A percentile compares a stretch with the other conserved stretches of the same genome.
These are phyloP conservation scores for Copromyces sp. DNA, from an alignment of 495 filamentous ascomycete species.

Conservation along the genomic window DNA sequence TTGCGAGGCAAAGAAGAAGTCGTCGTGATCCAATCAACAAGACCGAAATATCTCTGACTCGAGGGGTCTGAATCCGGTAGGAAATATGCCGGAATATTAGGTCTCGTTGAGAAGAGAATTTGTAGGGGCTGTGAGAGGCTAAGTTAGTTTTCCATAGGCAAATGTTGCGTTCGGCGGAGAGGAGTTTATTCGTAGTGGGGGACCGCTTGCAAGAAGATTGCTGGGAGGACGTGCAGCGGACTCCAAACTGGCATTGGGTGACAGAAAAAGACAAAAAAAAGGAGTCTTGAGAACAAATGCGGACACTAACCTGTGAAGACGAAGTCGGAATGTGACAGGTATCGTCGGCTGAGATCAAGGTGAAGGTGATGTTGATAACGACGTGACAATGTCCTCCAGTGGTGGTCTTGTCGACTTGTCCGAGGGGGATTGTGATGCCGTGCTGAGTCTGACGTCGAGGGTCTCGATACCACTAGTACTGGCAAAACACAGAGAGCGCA, in stretches of 20 bases:
- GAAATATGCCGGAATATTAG: not conserved
- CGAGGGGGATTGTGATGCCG: not conserved
- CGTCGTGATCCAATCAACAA: not conserved
- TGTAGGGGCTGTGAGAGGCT: not conserved
- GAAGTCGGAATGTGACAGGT: slow-evolving; percentile 10
- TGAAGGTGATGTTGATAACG: not conserved
- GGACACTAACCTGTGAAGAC: slow-evolving; percentile 18
- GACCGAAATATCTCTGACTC: not conserved
- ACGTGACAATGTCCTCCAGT: slow-evolving; percentile 6
- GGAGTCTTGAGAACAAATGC: not conserved
- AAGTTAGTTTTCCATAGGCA: not conserved
- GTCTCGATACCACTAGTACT: not conserved
- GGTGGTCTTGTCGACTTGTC: not conserved
- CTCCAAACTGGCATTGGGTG: slow-evolving; percentile 1
- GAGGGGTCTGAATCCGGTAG: not conserved
- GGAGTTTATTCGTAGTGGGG: not conserved
- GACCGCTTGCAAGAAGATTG: not conserved
- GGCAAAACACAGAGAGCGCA: slow-evolving; percentile 8
- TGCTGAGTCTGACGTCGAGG: not conserved
- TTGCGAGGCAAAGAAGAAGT: not conserved
- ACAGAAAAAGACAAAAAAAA: not conserved
- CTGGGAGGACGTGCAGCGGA: not conserved
- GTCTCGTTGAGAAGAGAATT: not conserved
- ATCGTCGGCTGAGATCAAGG: slow-evolving; percentile 9
- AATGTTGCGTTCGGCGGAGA: not conserved